Base-by-base conservation (phyloP, 2,329 filamentous ascomycete genomes). In the Trichophyton rubrum region DNA sequence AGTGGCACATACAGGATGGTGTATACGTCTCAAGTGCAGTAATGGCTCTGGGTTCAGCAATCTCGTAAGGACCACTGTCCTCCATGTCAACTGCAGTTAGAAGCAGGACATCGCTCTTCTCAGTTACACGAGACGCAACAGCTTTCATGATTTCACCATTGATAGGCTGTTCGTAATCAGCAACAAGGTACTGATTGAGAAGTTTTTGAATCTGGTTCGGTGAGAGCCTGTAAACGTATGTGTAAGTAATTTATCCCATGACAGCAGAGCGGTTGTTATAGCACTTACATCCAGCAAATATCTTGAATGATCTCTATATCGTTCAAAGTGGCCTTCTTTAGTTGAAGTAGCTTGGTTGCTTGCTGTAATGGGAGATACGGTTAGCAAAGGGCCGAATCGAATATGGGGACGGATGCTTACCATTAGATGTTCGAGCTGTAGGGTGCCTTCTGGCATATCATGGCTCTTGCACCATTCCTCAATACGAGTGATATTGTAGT, bases 401-500 rank as follows among this genome's bases (percentile, higher is more conserved):
- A 33, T 30, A 24, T 61, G 43, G 43, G 51, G 35, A 15, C 30
- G 17, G 20, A 38, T 17, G 69, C 78, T 75, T 77, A 90, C 88
- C 93, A 99, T 99, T 67, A 99, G 78, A 79, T 99, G 93, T 79
- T 99, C 93, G 61, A 99, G 82, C 77, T 97, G 92, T 59, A 99
- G 82, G 33, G 92, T 99, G 60, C 93, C 93, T 75, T 99, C 92
- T 0, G 93, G 93, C 92, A 99, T 97, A 68, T 97, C 93, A 73
- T 99, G 95, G 71, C 91, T 96, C 84, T 99, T 99, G 78, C 93
- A 99, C 93, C 93, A 99, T 77, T 99, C 93, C 75, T 99, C 93
- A 65, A 99, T 99, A 61, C 93, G 85, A 24, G 93, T 99, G 74
- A 99, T 99, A 78, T 99, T 99, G 81, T 99, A 99, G 78, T 99